phyloP scores from a whole-genome alignment of 495 filamentous ascomycete species.

The Acidiella bohemica region DNA sequence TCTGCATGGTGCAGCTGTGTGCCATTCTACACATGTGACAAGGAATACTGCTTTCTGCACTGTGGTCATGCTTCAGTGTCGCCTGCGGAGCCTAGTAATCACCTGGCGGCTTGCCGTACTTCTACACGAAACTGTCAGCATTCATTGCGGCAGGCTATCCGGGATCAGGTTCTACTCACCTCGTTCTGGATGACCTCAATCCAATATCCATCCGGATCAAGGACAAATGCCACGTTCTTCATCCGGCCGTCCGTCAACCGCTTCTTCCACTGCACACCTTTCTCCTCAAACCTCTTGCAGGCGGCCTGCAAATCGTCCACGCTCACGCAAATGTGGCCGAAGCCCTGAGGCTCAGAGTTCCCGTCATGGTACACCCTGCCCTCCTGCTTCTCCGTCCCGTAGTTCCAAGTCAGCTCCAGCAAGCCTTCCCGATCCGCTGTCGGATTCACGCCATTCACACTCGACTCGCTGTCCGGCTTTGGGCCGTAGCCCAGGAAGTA shows the following conservation, averaged over 20 bases:
- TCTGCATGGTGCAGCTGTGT: no score
- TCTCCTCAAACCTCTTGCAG: constrained; percentile 68
- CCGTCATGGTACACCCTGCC: constrained; percentile 82
- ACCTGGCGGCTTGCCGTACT: constrained; percentile 28
- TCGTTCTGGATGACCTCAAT: constrained; percentile 78
- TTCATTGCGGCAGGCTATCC: neutral
- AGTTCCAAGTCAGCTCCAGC: constrained; percentile 90
- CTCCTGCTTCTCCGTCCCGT: constrained; percentile 84
- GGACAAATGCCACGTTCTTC: constrained; percentile 87
- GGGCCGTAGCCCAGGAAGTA: constrained; percentile 81
- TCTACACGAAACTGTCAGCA: constrained; percentile 23
- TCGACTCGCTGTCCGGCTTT: constrained; percentile 36
- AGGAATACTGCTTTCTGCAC: no score
- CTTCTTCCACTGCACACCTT: constrained; percentile 87
- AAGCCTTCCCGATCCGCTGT: constrained; percentile 63
- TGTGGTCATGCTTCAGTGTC: no score
- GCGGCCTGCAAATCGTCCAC: constrained; percentile 82
- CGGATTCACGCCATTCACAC: constrained; percentile 38
- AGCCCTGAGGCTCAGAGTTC: constrained; percentile 82
- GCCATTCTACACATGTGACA: no score
- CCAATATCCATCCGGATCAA: constrained; percentile 91
- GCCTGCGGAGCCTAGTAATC: no score
- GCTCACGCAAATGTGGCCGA: constrained; percentile 80
- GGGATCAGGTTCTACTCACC: neutral
- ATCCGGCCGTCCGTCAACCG: constrained; percentile 78